Conservation (phyloP, 73 alveolate genomes). For the Paramecium octaurelia region DNA sequence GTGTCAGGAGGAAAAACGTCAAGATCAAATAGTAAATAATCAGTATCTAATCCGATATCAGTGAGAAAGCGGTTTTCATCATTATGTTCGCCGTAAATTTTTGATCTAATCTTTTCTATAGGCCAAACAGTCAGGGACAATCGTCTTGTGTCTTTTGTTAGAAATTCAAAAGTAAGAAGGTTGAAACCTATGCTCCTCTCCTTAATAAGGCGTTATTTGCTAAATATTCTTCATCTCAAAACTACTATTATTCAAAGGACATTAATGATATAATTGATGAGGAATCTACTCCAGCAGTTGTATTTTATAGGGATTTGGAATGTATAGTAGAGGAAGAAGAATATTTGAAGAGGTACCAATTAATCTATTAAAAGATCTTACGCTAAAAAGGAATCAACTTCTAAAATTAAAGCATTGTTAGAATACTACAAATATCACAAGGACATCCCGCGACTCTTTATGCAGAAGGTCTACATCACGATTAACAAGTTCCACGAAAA, state of each 20-base stretch:
- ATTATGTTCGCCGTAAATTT: neutral
- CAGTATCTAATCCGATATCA: neutral
- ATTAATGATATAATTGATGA: slow-evolving; percentile 60
- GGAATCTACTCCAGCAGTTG: slow-evolving; percentile 52
- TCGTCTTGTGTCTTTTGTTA: slow-evolving; percentile 25
- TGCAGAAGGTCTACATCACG: slow-evolving; percentile 40
- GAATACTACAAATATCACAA: slow-evolving; percentile 60
- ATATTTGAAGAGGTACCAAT: slow-evolving; percentile 46
- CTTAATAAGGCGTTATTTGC: slow-evolving; percentile 57
- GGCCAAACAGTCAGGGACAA: neutral
- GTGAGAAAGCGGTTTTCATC: slow-evolving; percentile 16
- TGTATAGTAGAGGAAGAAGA: slow-evolving; percentile 52
- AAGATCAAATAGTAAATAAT: slow-evolving; percentile 33
- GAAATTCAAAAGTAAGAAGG: neutral
- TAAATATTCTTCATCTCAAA: slow-evolving; percentile 57
- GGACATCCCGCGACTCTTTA: slow-evolving; percentile 59
- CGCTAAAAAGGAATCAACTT: neutral
- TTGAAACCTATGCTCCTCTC: slow-evolving; percentile 5
- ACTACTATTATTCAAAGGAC: slow-evolving; percentile 62
- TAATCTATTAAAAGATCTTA: neutral
- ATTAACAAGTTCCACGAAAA: slow-evolving; percentile 57
- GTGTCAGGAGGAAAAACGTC: neutral
- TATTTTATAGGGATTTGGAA: slow-evolving; percentile 53
- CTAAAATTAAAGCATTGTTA: slow-evolving; percentile 13
- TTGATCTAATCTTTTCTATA: neutral